These are phyloP conservation scores for Xylaria sp. DNA, from an alignment of 2,329 filamentous ascomycete genomes.

Conservation along the genomic window DNA sequence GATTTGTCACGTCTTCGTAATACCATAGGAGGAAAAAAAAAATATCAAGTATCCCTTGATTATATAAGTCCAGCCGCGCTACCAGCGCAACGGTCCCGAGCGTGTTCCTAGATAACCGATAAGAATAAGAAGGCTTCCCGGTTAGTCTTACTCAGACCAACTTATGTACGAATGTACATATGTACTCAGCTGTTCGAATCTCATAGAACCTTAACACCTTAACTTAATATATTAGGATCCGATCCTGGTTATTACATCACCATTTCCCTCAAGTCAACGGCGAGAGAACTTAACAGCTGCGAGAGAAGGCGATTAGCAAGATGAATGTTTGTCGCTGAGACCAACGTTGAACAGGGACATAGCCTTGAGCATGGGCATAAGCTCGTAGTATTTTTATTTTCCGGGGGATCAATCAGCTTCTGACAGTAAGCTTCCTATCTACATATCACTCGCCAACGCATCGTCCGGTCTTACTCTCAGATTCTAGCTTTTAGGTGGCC, in stretches of 20 bases:
- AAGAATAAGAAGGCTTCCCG: not conserved
- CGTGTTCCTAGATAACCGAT: not conserved
- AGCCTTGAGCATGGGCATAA: not conserved
- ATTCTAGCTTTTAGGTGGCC: not conserved
- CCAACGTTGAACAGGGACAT: slow-evolving; percentile 11
- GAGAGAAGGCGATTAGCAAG: not conserved
- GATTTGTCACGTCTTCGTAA: slow-evolving; percentile 32
- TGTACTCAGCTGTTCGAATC: not conserved
- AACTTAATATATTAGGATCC: not conserved
- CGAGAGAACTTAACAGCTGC: not conserved
- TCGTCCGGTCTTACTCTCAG: slow-evolving; percentile 5
- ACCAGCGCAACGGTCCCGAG: not conserved
- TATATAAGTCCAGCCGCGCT: slow-evolving; percentile 7
- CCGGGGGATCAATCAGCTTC: slow-evolving; percentile 5
- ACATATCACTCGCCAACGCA: slow-evolving; percentile 12
- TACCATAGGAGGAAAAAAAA: not conserved
- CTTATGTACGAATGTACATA: not conserved
- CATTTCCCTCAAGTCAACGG: not conserved
- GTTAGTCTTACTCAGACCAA: not conserved
- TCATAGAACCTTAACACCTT: not conserved
- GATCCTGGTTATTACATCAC: slow-evolving; percentile 1
- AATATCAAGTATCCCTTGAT: slow-evolving; percentile 8
- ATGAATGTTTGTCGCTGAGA: not conserved
- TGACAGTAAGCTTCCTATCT: slow-evolving; percentile 14
- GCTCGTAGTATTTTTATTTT: not conserved